phyloP scores from a whole-genome alignment of 2,329 filamentous ascomycete species.

The Aureobasidium mangrovei region DNA sequence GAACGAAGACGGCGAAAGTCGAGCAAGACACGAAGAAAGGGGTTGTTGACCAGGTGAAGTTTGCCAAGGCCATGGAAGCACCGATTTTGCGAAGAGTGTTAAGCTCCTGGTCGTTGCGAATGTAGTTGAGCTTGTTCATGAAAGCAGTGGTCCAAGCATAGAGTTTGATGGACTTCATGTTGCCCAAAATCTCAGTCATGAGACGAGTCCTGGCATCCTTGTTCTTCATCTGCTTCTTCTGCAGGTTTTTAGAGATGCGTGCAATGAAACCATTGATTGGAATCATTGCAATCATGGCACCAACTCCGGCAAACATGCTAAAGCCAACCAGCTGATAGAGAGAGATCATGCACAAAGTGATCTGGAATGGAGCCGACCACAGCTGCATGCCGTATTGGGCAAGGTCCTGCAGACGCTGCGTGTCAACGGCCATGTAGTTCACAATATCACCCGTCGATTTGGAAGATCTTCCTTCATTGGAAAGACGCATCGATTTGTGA shows the following conservation, averaged over 20 bases:
- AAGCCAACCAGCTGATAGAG: constrained; percentile 90
- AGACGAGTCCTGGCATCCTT: constrained; percentile 88
- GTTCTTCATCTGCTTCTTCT: constrained; percentile 98
- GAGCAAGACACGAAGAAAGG: constrained; percentile 96
- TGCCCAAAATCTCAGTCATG: constrained; percentile 96
- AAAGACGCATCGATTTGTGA: constrained; percentile 78
- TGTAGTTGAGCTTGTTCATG: constrained; percentile 93
- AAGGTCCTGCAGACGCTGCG: constrained; percentile 86
- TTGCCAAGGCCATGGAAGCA: constrained; percentile 84
- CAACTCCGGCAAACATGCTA: constrained; percentile 93
- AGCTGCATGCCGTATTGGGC: constrained; percentile 92
- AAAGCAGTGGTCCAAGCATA: constrained; percentile 97
- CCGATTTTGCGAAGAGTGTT: constrained; percentile 95
- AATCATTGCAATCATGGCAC: constrained; percentile 95
- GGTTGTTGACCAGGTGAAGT: constrained; percentile 96
- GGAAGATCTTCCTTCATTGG: constrained; percentile 78
- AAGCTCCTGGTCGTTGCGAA: constrained; percentile 90
- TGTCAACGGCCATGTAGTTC: constrained; percentile 98
- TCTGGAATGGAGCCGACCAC: constrained; percentile 97
- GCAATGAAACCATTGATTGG: constrained; percentile 90
- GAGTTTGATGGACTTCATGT: constrained; percentile 98
- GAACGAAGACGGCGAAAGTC: constrained; percentile 89
- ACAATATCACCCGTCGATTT: constrained; percentile 97
- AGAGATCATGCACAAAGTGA: constrained; percentile 88
- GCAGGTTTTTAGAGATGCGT: constrained; percentile 83